phyloP scores from a whole-genome alignment of 2,329 filamentous ascomycete species.

The Trichophyton rubrum region DNA sequence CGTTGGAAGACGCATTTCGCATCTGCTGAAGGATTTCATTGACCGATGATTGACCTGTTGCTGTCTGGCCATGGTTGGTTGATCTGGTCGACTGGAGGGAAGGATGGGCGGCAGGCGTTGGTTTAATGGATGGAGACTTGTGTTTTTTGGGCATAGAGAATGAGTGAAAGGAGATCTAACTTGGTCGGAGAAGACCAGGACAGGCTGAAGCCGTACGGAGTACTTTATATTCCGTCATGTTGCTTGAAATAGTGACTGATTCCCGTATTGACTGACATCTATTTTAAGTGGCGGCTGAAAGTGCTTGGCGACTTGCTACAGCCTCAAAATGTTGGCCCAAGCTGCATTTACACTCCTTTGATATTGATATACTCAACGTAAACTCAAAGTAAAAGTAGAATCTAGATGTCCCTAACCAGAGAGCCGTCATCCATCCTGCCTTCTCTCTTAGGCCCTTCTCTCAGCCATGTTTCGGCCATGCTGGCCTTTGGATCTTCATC shows the following conservation, averaged over 20 bases:
- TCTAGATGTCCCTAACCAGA: constrained; percentile 45
- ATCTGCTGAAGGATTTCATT: constrained; percentile 38
- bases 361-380: no score
- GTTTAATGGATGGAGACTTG: constrained; percentile 29
- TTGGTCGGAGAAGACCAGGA: not conserved
- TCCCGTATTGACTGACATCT: not conserved
- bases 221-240: no score
- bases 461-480: constrained; percentile 67
- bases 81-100: constrained; percentile 13
- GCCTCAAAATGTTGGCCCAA: not conserved
- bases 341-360: not conserved
- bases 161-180: not conserved
- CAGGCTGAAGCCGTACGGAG: not conserved
- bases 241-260: not conserved
- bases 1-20: constrained; percentile 25
- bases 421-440: constrained; percentile 51
- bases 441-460: constrained; percentile 41
- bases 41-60: constrained; percentile 26
- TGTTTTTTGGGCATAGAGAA: constrained; percentile 38
- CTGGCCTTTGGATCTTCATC: constrained; percentile 69
- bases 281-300: not conserved
- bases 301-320: not conserved
- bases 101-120: constrained; percentile 29
- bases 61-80: constrained; percentile 11
- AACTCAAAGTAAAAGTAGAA: not conserved